Conservation (phyloP, 2,329 filamentous ascomycete species). For the Stachybotrys echinatus region DNA sequence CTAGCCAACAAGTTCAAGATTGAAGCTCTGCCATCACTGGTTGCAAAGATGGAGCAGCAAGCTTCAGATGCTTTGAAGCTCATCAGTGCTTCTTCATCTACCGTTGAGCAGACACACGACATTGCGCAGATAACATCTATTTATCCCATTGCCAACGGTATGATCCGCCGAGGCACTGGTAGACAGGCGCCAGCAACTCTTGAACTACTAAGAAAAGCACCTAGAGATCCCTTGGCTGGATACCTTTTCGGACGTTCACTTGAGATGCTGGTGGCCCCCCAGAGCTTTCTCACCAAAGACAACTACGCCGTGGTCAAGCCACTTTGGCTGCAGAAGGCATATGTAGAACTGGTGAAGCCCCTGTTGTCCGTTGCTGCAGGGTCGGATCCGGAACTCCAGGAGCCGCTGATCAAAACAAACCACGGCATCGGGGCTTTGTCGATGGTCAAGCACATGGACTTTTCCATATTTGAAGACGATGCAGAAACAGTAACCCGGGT, state of each 20-base stretch:
- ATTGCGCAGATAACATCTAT: constrained; percentile 23
- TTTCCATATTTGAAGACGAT: constrained; percentile 47
- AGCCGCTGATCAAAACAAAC: constrained; percentile 26
- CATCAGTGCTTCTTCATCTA: constrained; percentile 3
- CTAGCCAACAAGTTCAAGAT: constrained; percentile 40
- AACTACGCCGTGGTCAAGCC: constrained; percentile 38
- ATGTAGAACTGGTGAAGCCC: constrained; percentile 39
- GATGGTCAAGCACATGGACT: constrained; percentile 43
- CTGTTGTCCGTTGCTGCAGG: constrained; percentile 36
- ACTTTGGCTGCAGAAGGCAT: constrained; percentile 44
- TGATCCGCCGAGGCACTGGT: constrained; percentile 31
- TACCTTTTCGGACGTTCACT: constrained; percentile 35
- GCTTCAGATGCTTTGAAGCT: constrained; percentile 12
- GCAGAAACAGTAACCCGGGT: constrained; percentile 40
- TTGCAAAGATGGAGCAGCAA: constrained; percentile 19
- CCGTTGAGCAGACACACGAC: constrained; percentile 5
- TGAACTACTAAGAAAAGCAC: constrained; percentile 28
- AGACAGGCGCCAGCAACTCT: constrained; percentile 26
- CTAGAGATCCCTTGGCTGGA: constrained; percentile 25
- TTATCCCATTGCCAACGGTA: constrained; percentile 30
- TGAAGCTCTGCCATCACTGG: constrained; percentile 21
- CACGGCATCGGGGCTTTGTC: constrained; percentile 43
- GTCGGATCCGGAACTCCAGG: constrained; percentile 19
- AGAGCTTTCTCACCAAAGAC: constrained; percentile 30
- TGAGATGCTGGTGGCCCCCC: constrained; percentile 35